phyloP scores from a whole-genome alignment of 352 stramenopile genomes.

The Phytophthora meadii region DNA sequence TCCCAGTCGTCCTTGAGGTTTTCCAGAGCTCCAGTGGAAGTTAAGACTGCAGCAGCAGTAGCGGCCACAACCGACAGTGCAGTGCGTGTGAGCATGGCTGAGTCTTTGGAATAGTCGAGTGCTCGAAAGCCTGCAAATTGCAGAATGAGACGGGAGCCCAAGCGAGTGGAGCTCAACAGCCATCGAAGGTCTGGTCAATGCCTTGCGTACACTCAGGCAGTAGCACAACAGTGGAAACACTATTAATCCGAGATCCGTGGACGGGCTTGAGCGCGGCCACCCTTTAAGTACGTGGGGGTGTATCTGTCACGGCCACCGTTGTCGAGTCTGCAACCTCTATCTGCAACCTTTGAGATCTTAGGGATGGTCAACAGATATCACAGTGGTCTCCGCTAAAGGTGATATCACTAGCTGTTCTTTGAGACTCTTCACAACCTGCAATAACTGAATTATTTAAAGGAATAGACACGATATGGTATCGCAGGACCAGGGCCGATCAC shows the following conservation, averaged over 20 bases:
- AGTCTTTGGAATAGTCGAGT: constrained; percentile 15
- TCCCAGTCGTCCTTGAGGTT: constrained; percentile 56
- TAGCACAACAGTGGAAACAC: constrained; percentile 1
- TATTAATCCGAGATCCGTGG: constrained; percentile 15
- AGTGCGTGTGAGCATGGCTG: constrained; percentile 19
- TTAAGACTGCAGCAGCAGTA: constrained; percentile 13
- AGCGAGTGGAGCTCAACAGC: constrained; percentile 12
- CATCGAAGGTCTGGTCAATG: constrained; percentile 10
- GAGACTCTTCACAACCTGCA: neutral
- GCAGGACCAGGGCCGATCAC: neutral
- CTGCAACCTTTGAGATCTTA: constrained; percentile 4
- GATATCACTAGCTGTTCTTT: constrained; percentile 2
- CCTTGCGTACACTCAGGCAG: constrained; percentile 1
- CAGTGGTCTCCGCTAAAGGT: neutral
- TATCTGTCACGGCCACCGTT: too few relatives aligned
- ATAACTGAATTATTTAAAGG: neutral
- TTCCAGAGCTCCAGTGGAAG: constrained; percentile 21
- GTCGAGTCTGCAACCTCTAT: neutral
- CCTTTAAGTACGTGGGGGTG: neutral
- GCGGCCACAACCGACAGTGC: constrained; percentile 23
- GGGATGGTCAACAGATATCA: constrained; percentile 1
- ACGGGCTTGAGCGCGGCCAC: constrained; percentile 28
- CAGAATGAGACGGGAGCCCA: constrained; percentile 24
- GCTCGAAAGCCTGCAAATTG: constrained; percentile 27
- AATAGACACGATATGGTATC: neutral